Base-by-base conservation (phyloP, 495 filamentous ascomycete species). In the Copromyces sp. region DNA sequence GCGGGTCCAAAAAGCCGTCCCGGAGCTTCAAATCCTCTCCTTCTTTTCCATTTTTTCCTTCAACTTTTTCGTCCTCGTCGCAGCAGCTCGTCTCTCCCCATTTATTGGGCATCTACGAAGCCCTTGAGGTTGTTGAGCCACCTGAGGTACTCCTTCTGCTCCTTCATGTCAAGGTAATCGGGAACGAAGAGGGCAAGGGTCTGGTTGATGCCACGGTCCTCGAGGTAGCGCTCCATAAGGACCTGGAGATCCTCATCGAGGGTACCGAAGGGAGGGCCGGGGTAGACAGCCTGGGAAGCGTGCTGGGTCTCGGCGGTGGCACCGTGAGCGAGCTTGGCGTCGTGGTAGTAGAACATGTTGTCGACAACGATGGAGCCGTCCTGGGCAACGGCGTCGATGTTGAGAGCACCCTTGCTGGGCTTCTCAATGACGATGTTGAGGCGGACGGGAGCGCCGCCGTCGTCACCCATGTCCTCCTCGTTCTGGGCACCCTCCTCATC, bases 121-220 rank as follows among this genome's bases (percentile, higher is more conserved):
- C 80, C 82, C 88, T 92, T 94, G 84, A 95, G 88, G 77, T 90
- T 94, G 76, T 90, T 89, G 80, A 99, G 85, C 95, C 95, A 99
- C 73, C 85, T 84, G 53, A 95, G 80, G 82, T 99, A 99, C 87
- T 99, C 95, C 87, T 90, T 93, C 89, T 99, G 95, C 89, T 99
- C 95, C 90, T 99, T 99, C 83, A 92, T 90, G 82, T 98, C 93
- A 78, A 98, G 95, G 84, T 97, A 99, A 80, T 98, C 95, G 69
- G 94, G 94, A 69, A 97, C 89, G 83, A 97, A 97, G 74, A 93
- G 83, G 71, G 94, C 94, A 78, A 99, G 86, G 74, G 90, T 88
- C 72, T 92, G 90, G 79, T 95, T 93, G 83, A 99, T 88, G 73
- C 95, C 95, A 77, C 95, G 87, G 87, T 96, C 95, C 81, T 97